Percentiles rank a stretch among this genome's conserved stretches.
These are phyloP conservation scores for Wickerhamiella allomyrinae DNA, from an alignment of 805 yeast genomes.

Conservation along the genomic window DNA sequence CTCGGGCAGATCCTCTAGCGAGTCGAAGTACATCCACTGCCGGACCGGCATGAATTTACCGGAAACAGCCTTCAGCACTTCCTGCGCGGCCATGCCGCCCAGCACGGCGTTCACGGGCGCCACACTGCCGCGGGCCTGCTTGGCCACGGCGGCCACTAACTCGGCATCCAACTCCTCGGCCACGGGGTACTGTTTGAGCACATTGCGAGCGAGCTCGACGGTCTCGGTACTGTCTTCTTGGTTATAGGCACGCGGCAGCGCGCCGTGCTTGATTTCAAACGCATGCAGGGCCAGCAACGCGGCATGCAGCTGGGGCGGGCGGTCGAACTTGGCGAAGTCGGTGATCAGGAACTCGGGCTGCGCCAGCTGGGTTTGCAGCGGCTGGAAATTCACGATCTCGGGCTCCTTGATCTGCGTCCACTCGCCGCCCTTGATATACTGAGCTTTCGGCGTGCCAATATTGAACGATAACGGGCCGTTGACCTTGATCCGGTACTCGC, in stretches of 20 bases:
- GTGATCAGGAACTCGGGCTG: slow-evolving; percentile 68
- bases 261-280: slow-evolving; percentile 50
- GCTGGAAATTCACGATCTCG: slow-evolving; percentile 41
- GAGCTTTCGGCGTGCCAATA: slow-evolving; percentile 38
- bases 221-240: slow-evolving; percentile 60
- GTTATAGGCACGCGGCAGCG: slow-evolving; percentile 64
- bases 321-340: slow-evolving; percentile 88
- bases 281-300: slow-evolving; percentile 83
- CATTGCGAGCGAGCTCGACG: slow-evolving; percentile 41
- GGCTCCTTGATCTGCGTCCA: slow-evolving; percentile 91
- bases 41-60: slow-evolving; percentile 90
- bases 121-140: slow-evolving; percentile 80
- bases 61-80: slow-evolving; percentile 85
- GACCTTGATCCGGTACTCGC: slow-evolving; percentile 60
- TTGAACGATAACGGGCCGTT: slow-evolving; percentile 91
- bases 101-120: slow-evolving; percentile 80
- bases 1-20: slow-evolving; percentile 64
- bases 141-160: slow-evolving; percentile 57
- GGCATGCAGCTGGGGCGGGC: slow-evolving; percentile 79
- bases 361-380: slow-evolving; percentile 48
- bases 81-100: slow-evolving; percentile 95
- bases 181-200: slow-evolving; percentile 43
- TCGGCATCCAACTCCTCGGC: slow-evolving; percentile 48
- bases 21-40: slow-evolving; percentile 87
- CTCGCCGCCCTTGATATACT: slow-evolving; percentile 69